These are phyloP conservation scores for Candida succiphila DNA, from an alignment of 805 yeast species.

Conservation along the genomic window DNA sequence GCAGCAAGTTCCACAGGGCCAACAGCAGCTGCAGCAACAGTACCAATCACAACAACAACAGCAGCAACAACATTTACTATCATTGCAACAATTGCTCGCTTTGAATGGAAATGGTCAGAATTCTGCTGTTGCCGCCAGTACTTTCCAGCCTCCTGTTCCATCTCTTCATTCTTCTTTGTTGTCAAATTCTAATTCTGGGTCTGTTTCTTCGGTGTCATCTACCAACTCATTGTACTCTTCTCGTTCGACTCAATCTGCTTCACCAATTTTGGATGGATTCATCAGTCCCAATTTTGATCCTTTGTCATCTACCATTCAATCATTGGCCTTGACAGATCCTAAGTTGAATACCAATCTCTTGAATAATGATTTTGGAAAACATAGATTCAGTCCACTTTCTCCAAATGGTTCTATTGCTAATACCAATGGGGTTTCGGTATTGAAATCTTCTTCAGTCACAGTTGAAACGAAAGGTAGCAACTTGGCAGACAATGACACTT, in stretches of 20 bases:
- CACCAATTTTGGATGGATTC: not conserved
- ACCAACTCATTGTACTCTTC: not conserved
- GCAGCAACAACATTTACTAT: no score
- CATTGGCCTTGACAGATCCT: no score
- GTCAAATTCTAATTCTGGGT: not conserved
- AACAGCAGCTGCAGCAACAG: no score
- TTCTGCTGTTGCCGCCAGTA: no score
- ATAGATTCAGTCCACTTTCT: no score
- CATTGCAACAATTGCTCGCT: no score
- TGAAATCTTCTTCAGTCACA: not conserved
- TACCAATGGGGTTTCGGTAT: not conserved
- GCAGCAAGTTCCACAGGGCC: no score
- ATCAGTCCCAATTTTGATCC: not conserved
- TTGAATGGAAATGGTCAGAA: no score
- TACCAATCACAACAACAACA: not conserved
- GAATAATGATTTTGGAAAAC: not conserved
- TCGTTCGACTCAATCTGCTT: not conserved
- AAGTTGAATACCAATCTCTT: not conserved
- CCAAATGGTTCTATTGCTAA: not conserved
- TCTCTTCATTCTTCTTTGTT: not conserved
- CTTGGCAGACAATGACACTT: not conserved
- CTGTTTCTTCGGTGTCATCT: slow-evolving; percentile 1
- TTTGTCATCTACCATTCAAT: not conserved
- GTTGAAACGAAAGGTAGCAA: not conserved
- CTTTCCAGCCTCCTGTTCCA: not conserved